Evolutionary conservation across 495 filamentous ascomycete species (phyloP).

Genomic region (Extremus antarcticus): DNA sequence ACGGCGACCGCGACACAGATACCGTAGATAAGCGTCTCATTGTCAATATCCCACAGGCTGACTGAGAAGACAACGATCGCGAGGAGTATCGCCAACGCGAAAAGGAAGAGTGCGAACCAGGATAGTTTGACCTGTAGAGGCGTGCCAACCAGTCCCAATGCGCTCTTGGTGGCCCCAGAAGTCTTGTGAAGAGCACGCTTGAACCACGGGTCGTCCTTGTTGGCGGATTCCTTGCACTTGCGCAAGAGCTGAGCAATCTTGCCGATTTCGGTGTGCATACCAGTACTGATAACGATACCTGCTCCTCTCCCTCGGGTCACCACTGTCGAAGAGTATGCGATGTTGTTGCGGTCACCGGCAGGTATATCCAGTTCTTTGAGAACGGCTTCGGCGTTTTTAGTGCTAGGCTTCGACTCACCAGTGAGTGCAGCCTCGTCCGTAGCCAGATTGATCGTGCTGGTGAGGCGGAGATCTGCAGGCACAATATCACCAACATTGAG

Average conservation of each 20-base stretch:
- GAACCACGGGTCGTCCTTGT: constrained; percentile 24
- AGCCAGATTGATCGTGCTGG: constrained; percentile 56
- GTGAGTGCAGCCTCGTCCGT: constrained; percentile 67
- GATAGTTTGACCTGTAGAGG: constrained; percentile 58
- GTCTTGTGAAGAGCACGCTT: constrained; percentile 28
- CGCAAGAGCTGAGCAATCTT: constrained; percentile 55
- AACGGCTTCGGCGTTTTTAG: constrained; percentile 36
- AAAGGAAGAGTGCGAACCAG: constrained; percentile 58
- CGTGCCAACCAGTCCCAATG: constrained; percentile 60
- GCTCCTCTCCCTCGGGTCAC: constrained; percentile 54
- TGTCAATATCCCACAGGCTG: constrained; percentile 47
- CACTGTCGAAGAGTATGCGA: constrained; percentile 58
- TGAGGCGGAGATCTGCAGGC: constrained; percentile 54
- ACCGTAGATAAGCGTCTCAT: constrained; percentile 58
- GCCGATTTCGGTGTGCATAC: constrained; percentile 60
- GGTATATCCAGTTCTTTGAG: constrained; percentile 36
- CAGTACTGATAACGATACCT: constrained; percentile 55
- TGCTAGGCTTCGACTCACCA: constrained; percentile 56
- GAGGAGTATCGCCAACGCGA: constrained; percentile 56
- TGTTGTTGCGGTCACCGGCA: constrained; percentile 56
- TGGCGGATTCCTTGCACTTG: constrained; percentile 29
- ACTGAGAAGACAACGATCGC: constrained; percentile 58
- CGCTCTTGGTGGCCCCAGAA: constrained; percentile 31
- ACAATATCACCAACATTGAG: constrained; percentile 56
- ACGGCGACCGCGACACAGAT: constrained; percentile 57